Evolutionary conservation across 768 basidiomycete species (phyloP), one percentile per base, ranked within the genome.

Genomic region (Podaxis sp.): DNA sequence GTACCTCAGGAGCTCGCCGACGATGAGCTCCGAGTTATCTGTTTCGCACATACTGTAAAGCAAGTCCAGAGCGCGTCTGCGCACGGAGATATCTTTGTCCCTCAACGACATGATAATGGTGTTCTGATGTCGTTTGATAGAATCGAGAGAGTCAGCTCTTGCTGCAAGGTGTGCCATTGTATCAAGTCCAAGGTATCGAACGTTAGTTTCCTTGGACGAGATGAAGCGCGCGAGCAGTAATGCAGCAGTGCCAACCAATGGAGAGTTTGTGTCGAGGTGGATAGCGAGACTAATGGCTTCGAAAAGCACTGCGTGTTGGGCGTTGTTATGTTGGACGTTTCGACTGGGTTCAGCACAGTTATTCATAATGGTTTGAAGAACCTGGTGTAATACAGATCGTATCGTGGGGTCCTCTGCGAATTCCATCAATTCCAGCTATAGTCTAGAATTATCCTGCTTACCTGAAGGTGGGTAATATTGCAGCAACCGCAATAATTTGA

Each of bases 1-100:
- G 74, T 98, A 99, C 61, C 92, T 87, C 60, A 99, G 79, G 17
- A 99, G 83, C 75, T 99, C 96, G 40, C 91, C 96, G 37, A 99
- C 97, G 69, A 99, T 95, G 65, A 93, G 78, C 72, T 97, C 95
- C 4, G 96, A 93, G 75, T 98, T 99, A 70, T 93, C 90, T n/a
- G 89, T 82, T 73, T 99, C 97, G 75, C 97, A 99, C 97, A 99
- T 99, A 77, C 95, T 96, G 77, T 99, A 99, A 8, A 99, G 82
- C 56, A 99, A 82, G 76, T 99, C 97, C 63, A 99, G 82, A 11
- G 95, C 97, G 55, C 97, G 84, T 59, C 97, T 82, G 37, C 97
- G 87, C 51, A 99, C 96, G 24, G 94, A 96, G 64, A 99, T 97
- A 73, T 99, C 97, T 71, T 96, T 94, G 78, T 99, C 97, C 44